phyloP scores from a whole-genome alignment of 257 asterid species.

The Fraxinus cuspidata region DNA sequence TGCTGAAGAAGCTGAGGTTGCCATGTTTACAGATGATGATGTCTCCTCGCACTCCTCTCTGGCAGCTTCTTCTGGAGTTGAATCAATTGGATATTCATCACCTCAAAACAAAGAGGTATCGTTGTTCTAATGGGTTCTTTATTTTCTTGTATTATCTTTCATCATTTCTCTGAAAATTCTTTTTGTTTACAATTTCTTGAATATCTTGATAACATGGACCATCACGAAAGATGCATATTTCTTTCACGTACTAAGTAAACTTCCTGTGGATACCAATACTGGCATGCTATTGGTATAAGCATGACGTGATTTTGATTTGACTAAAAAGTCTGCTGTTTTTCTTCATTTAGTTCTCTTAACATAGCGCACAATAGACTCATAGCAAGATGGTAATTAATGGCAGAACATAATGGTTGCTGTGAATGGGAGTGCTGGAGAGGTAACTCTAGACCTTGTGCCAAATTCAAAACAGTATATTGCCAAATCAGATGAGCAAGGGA shows the following conservation, averaged over 20 bases:
- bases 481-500: slow-evolving; percentile 42
- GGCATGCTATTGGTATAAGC: neutral
- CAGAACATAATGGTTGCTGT: slow-evolving; percentile 51
- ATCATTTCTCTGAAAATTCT: neutral
- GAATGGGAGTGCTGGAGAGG: slow-evolving; percentile 38
- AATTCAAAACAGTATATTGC: slow-evolving; percentile 31
- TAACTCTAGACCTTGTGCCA: slow-evolving; percentile 31
- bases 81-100: slow-evolving; percentile 58
- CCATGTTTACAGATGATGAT: slow-evolving; percentile 71
- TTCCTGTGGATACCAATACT: neutral
- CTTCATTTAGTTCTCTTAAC: slow-evolving; percentile 1
- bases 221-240: neutral
- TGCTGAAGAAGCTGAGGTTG: slow-evolving; percentile 72
- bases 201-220: neutral
- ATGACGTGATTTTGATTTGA: neutral
- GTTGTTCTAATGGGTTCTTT: neutral
- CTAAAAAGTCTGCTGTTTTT: neutral
- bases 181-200: neutral
- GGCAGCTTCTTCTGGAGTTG: slow-evolving; percentile 56
- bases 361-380: slow-evolving; percentile 21
- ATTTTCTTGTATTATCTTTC: neutral
- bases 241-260: neutral
- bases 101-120: slow-evolving; percentile 61
- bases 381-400: slow-evolving; percentile 25
- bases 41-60: slow-evolving; percentile 70